Evolutionary conservation across 768 basidiomycete genomes (phyloP).

Genomic region (Mrakia frigida): DNA sequence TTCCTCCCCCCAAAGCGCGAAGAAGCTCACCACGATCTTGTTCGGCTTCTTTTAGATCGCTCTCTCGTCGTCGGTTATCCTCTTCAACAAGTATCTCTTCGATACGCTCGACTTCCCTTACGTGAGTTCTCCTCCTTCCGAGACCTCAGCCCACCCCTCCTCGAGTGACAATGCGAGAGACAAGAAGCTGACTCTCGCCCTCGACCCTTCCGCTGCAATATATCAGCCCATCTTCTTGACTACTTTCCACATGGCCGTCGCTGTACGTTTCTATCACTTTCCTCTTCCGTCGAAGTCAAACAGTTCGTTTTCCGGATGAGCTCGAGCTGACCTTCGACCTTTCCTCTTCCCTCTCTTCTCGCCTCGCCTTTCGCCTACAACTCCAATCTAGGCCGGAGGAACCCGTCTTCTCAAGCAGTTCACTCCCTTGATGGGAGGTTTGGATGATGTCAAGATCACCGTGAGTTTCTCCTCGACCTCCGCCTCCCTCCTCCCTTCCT

Average conservation of each 20-base stretch:
- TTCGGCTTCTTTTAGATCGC: constrained; percentile 53
- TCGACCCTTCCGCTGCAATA: too few species aligned
- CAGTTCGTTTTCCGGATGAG: background rate
- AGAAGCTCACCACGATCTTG: background rate
- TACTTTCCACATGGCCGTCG: constrained; percentile 30
- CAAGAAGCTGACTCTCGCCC: background rate
- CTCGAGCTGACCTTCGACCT: background rate
- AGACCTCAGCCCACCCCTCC: background rate
- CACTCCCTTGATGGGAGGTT: constrained; percentile 42
- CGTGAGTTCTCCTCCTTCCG: constrained; percentile 1
- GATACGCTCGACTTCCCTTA: constrained; percentile 25
- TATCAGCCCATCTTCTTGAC: constrained; percentile 33
- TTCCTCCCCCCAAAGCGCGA: background rate
- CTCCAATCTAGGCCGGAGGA: constrained; percentile 38
- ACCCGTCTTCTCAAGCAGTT: constrained; percentile 40
- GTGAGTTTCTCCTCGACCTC: constrained; percentile 34
- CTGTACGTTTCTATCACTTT: constrained; percentile 72
- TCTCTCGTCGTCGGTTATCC: constrained; percentile 81
- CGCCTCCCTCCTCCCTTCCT: background rate
- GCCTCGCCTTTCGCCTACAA: background rate
- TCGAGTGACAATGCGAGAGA: background rate
- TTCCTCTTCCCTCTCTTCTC: background rate
- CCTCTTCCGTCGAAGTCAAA: constrained; percentile 55
- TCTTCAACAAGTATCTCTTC: constrained; percentile 87
- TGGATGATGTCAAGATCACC: constrained; percentile 42